Percentiles rank a stretch among this genome's conserved stretches.
phyloP scores from a whole-genome alignment of 208 protist genomes.

The Leptomonas seymouri region DNA sequence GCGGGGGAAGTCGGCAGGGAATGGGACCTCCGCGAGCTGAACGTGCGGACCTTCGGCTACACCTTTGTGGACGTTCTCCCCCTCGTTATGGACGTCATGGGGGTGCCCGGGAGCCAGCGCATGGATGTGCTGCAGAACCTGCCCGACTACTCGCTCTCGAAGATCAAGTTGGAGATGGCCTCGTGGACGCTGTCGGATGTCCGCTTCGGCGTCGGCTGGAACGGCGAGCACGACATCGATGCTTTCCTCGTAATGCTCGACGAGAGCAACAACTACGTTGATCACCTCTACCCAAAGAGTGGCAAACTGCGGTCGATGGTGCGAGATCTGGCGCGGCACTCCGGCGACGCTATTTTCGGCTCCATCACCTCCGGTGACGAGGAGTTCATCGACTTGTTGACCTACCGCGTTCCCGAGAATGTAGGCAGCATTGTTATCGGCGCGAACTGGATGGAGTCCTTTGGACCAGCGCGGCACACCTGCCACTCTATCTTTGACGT shows the following conservation, averaged over 20 bases:
- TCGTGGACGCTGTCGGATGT: constrained; percentile 62
- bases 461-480: constrained; percentile 25
- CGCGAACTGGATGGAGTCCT: constrained; percentile 62
- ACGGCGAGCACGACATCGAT: constrained; percentile 78
- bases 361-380: constrained; percentile 52
- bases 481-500: constrained; percentile 60
- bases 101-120: constrained; percentile 45
- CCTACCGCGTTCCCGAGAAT: constrained; percentile 55
- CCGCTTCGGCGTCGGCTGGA: constrained; percentile 84
- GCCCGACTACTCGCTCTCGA: constrained; percentile 71
- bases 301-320: constrained; percentile 45
- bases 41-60: constrained; percentile 77
- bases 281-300: constrained; percentile 71
- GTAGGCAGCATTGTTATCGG: constrained; percentile 66
- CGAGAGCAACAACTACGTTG: constrained; percentile 69
- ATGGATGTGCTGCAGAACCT: constrained; percentile 52
- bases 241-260: constrained; percentile 83
- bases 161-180: constrained; percentile 30
- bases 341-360: constrained; percentile 65
- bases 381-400: constrained; percentile 78
- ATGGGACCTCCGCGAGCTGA: constrained; percentile 84
- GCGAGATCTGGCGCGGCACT: constrained; percentile 58
- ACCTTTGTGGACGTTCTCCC: constrained; percentile 85
- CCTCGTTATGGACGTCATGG: constrained; percentile 70
- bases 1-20: constrained; percentile 4